Evolutionary conservation across 805 yeast species (phyloP), one percentile per base, ranked within the genome.

Genomic region (Saccharomycopsis amapae): DNA sequence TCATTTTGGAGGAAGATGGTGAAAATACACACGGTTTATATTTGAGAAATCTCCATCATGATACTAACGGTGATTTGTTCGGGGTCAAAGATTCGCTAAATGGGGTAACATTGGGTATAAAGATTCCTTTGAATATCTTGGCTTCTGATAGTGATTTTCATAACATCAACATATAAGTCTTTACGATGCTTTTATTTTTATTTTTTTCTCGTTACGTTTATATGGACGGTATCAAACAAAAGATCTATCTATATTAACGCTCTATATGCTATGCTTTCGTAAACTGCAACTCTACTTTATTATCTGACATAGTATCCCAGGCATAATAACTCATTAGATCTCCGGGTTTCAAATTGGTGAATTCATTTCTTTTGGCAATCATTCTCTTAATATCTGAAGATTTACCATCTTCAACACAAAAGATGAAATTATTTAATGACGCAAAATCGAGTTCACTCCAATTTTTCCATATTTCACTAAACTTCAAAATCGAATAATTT

Each of bases 61-160:
- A 69, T 50, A 54, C 58, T 12, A 61, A 63, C 2, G 75, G 74
- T 6, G 44, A 49, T 7, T 46, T 66, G 7, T 53, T 48, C 12
- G 58, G 59, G 31, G 67, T 69, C 0, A 61, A 54, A 31, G 66
- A 65, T 25, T 53, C 52, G 19, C 23, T 69, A 10, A 63, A 59
- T 19, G 74, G 74, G 5, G 58, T 55, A 19, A 69, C 63, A 23
- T 68, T 76, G 48, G 57, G 61, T 7, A 70, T 74, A 43, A 61
- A 69, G 34, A 55, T 75, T 4, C 79, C 79, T 1, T 32, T 75
- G 1, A 57, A 61, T 20, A 63, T 75, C 1, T 52, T 73, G 15
- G 77, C 79, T 1, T 59, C 40, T 3, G 45, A 45, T 5, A 17
- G 34, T 13, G 45, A 40, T 23, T 39, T 45, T 22, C 18, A 28